Percentiles rank a stretch among this genome's conserved stretches.
phyloP scores from a whole-genome alignment of 352 stramenopile genomes.

The Pythium rishiriense region DNA sequence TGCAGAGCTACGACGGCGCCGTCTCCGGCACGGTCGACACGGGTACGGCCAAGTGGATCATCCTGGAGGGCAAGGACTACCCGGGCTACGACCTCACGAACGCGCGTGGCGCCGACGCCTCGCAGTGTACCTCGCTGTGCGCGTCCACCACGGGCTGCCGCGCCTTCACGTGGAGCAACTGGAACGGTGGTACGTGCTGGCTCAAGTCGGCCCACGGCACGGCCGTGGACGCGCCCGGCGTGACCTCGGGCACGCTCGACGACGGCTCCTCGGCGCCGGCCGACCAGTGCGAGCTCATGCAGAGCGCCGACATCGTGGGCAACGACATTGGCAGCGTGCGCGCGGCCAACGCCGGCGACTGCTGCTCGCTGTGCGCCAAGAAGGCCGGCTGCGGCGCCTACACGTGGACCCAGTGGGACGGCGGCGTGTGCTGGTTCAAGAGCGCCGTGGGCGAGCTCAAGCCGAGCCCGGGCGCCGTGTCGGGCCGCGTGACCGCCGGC shows the following conservation, averaged over 20 bases:
- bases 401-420: slow-evolving; percentile 48
- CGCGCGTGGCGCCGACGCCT: not conserved
- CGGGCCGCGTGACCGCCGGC: not conserved
- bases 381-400: slow-evolving; percentile 16
- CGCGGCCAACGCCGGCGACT: slow-evolving; percentile 1
- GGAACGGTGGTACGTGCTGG: slow-evolving; percentile 56
- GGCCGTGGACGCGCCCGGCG: not conserved
- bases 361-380: not conserved
- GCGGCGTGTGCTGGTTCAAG: slow-evolving; percentile 51
- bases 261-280: not conserved
- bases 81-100: slow-evolving; percentile 16
- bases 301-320: slow-evolving; percentile 30
- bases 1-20: not conserved
- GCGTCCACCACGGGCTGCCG: not conserved
- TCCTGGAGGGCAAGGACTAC: slow-evolving; percentile 7
- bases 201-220: slow-evolving; percentile 31
- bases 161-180: slow-evolving; percentile 41
- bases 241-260: slow-evolving; percentile 7
- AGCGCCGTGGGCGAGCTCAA: slow-evolving; percentile 10
- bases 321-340: slow-evolving; percentile 25
- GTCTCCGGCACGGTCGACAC: not conserved
- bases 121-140: not conserved
- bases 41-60: not conserved
- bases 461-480: not conserved
- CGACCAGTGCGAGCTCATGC: not conserved